Evolutionary conservation across 768 basidiomycete genomes (phyloP).

Genomic region (Naematelia aurantialba): DNA sequence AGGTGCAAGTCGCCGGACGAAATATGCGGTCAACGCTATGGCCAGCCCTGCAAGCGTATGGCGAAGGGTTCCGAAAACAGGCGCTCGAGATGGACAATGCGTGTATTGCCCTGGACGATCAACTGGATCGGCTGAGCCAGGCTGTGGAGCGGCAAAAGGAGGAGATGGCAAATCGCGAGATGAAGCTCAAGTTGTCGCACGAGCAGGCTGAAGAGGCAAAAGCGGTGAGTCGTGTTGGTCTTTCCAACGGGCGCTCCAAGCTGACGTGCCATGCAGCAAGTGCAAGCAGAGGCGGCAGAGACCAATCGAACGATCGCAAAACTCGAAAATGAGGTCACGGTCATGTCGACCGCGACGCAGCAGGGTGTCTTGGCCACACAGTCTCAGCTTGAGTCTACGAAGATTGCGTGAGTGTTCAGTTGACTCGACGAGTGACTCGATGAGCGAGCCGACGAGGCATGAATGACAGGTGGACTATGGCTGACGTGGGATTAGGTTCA

Average conservation of each 20-base stretch:
- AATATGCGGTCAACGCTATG: constrained; percentile 71
- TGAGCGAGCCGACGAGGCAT: background rate
- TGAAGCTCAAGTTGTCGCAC: constrained; percentile 54
- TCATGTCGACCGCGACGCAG: constrained; percentile 40
- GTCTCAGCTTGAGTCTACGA: constrained; percentile 42
- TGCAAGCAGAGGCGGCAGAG: constrained; percentile 34
- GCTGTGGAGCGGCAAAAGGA: constrained; percentile 79
- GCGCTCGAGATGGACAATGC: constrained; percentile 70
- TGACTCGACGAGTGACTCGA: background rate
- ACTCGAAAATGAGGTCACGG: constrained; percentile 43
- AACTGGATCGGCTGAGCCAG: constrained; percentile 69
- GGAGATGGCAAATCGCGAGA: constrained; percentile 68
- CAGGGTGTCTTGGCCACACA: constrained; percentile 45
- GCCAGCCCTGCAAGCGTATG: constrained; percentile 68
- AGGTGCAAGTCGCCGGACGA: constrained; percentile 61
- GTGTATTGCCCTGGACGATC: constrained; percentile 73
- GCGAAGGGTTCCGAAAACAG: constrained; percentile 68
- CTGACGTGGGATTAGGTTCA: constrained; percentile 20
- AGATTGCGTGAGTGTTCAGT: constrained; percentile 40
- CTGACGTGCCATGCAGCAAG: constrained; percentile 20
- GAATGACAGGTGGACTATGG: background rate
- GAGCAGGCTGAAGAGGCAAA: constrained; percentile 44
- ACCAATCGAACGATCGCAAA: constrained; percentile 37
- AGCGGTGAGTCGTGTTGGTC: constrained; percentile 23
- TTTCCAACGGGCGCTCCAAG: background rate